Percentiles rank a stretch among this genome's conserved stretches.
Conservation (phyloP, 2,329 filamentous ascomycete species). For the Ilyonectria destructans region DNA sequence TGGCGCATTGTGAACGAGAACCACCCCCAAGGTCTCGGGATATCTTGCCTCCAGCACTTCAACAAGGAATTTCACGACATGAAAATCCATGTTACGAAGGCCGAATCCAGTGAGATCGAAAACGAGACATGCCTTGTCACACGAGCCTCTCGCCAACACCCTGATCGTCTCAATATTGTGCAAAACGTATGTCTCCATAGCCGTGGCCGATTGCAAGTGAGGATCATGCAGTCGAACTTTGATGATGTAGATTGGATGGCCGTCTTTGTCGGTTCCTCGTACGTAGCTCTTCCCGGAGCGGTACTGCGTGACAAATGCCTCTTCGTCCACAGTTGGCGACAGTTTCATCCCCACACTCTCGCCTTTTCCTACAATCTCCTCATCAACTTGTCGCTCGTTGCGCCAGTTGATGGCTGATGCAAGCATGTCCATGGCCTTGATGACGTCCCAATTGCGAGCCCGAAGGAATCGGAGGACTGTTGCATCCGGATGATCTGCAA, state of each 20-base stretch:
- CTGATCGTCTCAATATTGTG: conserved; percentile 58
- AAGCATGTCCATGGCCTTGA: conserved; percentile 94
- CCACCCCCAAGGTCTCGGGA: conserved; percentile 79
- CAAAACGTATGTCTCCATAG: conserved; percentile 57
- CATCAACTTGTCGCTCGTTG: conserved; percentile 52
- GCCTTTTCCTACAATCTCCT: conserved; percentile 53
- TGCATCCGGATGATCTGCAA: conserved; percentile 60
- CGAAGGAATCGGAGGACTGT: conserved; percentile 86
- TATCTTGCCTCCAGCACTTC: conserved; percentile 87
- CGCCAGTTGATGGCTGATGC: conserved; percentile 57
- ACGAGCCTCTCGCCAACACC: conserved; percentile 44
- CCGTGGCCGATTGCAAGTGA: conserved; percentile 51
- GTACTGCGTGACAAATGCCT: conserved; percentile 57
- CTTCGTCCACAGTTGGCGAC: conserved; percentile 45
- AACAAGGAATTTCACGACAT: conserved; percentile 84
- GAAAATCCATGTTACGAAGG: conserved; percentile 83
- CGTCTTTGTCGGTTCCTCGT: conserved; percentile 55
- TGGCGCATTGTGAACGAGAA: conserved; percentile 83
- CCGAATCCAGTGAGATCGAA: conserved; percentile 83
- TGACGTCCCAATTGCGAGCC: conserved; percentile 92
- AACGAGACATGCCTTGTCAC: conserved; percentile 61
- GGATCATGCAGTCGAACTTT: conserved; percentile 50
- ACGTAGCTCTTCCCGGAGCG: conserved; percentile 58
- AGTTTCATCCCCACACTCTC: conserved; percentile 52
- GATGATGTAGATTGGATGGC: conserved; percentile 57